Evolutionary conservation across 2,329 filamentous ascomycete species (phyloP).

Genomic region (Phymatotrichopsis omnivora): DNA sequence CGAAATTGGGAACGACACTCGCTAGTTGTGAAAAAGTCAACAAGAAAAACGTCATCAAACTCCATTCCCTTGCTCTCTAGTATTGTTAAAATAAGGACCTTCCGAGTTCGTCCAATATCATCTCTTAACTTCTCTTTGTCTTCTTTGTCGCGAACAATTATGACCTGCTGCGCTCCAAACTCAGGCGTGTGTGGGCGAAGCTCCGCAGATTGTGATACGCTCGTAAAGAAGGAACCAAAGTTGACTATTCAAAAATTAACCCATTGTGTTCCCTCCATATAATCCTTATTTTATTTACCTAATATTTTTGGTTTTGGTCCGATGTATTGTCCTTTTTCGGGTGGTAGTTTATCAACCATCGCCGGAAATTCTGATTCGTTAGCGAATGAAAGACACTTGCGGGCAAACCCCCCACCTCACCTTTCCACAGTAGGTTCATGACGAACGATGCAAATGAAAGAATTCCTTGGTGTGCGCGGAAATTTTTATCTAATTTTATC

Average conservation of each 20-base stretch:
- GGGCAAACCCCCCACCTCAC: no score
- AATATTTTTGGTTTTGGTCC: conserved; percentile 23
- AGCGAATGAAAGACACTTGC: conserved; percentile 4
- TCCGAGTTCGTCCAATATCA: no score
- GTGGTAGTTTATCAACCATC: conserved; percentile 18
- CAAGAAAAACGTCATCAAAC: conserved; percentile 32
- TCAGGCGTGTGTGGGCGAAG: no score
- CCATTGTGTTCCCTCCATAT: no score
- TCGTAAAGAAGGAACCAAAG: no score
- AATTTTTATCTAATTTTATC: conserved; percentile 33
- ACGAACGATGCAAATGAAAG: conserved; percentile 33
- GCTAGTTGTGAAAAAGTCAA: conserved; percentile 26
- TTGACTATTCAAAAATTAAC: no score
- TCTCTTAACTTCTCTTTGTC: conserved; percentile 28
- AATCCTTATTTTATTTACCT: no score
- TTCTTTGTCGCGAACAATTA: conserved; percentile 33
- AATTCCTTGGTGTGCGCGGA: conserved; percentile 35
- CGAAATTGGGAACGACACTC: conserved; percentile 2
- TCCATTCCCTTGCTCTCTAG: conserved; percentile 36
- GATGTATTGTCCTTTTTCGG: conserved; percentile 15
- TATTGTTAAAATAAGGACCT: conserved; percentile 34
- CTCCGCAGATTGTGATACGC: no score
- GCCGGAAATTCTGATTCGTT: conserved; percentile 15
- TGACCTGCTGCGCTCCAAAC: conserved; percentile 35
- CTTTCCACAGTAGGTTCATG: conserved; percentile 33